These are phyloP conservation scores for Neurospora africana DNA, from an alignment of 495 filamentous ascomycete genomes.

Conservation along the genomic window DNA sequence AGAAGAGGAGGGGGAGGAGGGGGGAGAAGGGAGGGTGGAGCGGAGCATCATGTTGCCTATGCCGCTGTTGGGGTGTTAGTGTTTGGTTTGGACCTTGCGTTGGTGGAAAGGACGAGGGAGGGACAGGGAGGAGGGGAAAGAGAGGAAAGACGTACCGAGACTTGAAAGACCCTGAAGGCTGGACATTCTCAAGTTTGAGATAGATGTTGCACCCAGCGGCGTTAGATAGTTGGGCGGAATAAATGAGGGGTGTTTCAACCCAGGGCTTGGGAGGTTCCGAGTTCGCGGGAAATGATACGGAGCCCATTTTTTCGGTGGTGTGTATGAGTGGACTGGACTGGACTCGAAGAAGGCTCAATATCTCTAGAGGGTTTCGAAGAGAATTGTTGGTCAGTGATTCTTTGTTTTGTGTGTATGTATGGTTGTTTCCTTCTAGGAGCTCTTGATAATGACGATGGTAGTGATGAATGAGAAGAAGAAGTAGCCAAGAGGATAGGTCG, in stretches of 20 bases:
- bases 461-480: neutral
- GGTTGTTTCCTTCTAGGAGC: neutral
- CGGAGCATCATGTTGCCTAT: constrained; percentile 70
- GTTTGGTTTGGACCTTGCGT: no score
- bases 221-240: constrained; percentile 55
- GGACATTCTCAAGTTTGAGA: constrained; percentile 88
- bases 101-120: no score
- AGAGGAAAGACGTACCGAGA: constrained; percentile 41
- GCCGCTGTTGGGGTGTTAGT: constrained; percentile 28
- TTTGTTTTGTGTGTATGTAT: neutral
- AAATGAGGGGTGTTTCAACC: constrained; percentile 63
- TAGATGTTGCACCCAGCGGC: constrained; percentile 71
- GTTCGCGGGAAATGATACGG: constrained; percentile 6
- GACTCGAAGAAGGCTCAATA: neutral
- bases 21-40: constrained; percentile 27
- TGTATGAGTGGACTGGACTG: neutral
- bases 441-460: neutral
- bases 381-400: neutral
- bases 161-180: constrained; percentile 93
- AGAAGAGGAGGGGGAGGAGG: constrained; percentile 15
- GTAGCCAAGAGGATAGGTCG: neutral
- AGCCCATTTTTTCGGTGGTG: constrained; percentile 27
- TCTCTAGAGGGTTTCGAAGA: neutral
- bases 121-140: neutral
- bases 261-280: constrained; percentile 43